Evolutionary conservation across 176 grass and related monocot species (phyloP), one percentile per base, ranked within the genome.

Genomic region (Lolium perenne): DNA sequence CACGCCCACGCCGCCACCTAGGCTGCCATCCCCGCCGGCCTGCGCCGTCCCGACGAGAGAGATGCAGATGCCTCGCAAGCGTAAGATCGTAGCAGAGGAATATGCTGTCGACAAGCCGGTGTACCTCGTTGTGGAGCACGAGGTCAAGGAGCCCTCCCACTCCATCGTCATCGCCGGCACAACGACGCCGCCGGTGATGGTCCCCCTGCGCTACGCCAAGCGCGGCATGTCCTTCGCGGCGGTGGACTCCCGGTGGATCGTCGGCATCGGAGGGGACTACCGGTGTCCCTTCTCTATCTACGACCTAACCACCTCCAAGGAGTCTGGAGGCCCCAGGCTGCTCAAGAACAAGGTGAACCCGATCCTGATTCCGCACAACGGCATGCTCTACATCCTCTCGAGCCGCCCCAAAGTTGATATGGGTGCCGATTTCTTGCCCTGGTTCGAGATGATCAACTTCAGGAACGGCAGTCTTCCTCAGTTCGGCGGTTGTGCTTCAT

Each of bases 181-280:
- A 64, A 64, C 3, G 1, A 64, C 61, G 25, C 23, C 22, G 22
- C 23, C 60, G 60, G 60, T 26, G 60, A 26, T 63, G 22, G 23
- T 63, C 13, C 60, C 61, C 61, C 61, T 64, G 12, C 61, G 61
- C 12, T 12, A 15, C 61, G 23, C 61, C 23, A 64, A 29, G 5
- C 61, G 12, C 12, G 61, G 61, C 25, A 64, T 64, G 61, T 32
- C 61, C 25, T 64, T 64, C 61, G 25, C 25, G 25, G 61, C 0
- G 5, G 25, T 64, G 61, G 61, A 32, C 61, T 66, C 63, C 63
- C 63, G 63, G 5, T 66, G 62, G 62, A 66, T 66, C 62, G 62
- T 66, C 62, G 62, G 62, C 62, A 2, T 66, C 26, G 63, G 63
- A 13, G 63, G 62, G 13, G 62, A 65, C 62, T 2, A 7, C 62